A percentile compares a stretch with the other conserved stretches of the same genome.
phyloP scores from a whole-genome alignment of 2,329 filamentous ascomycete genomes.

The Sphaerostilbella broomeana region DNA sequence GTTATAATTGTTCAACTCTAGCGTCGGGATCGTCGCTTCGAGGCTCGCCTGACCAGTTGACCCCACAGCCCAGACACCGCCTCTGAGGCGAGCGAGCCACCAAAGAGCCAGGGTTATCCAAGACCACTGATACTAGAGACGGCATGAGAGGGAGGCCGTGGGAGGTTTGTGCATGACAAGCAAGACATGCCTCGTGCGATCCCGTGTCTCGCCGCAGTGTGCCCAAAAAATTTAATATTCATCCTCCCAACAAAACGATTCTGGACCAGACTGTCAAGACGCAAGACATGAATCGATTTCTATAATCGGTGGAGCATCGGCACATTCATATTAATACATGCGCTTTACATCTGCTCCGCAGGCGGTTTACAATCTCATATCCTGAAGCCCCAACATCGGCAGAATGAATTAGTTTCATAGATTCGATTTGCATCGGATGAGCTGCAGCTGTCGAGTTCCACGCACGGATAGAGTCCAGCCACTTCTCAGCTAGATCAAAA shows the following conservation, averaged over 20 bases:
- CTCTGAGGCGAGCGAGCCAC: slow-evolving; percentile 3
- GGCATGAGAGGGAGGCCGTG: background rate
- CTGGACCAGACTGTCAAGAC: too few relatives aligned
- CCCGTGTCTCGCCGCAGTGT: slow-evolving; percentile 9
- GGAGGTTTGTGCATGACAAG: background rate
- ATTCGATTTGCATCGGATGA: slow-evolving; percentile 2
- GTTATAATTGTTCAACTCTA: too few relatives aligned
- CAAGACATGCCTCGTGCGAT: slow-evolving; percentile 3
- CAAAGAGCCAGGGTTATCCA: slow-evolving; percentile 4
- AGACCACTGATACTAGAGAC: background rate
- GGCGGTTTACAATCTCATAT: too few relatives aligned
- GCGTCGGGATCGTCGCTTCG: slow-evolving; percentile 10
- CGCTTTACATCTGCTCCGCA: too few relatives aligned
- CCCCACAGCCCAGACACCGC: slow-evolving; percentile 7
- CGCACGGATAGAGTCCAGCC: slow-evolving; percentile 1
- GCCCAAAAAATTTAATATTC: too few relatives aligned
- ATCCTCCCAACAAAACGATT: background rate
- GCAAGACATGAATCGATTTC: too few relatives aligned
- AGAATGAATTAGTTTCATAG: background rate
- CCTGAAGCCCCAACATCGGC: slow-evolving; percentile 6
- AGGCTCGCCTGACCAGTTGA: slow-evolving; percentile 10
- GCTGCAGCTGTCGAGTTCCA: background rate
- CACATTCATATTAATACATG: too few relatives aligned
- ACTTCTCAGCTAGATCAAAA: background rate
- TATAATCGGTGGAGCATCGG: too few relatives aligned